Evolutionary conservation across 441 rosid species (phyloP), one percentile per base, ranked within the genome.

Genomic region (Corymbia citriodora): DNA sequence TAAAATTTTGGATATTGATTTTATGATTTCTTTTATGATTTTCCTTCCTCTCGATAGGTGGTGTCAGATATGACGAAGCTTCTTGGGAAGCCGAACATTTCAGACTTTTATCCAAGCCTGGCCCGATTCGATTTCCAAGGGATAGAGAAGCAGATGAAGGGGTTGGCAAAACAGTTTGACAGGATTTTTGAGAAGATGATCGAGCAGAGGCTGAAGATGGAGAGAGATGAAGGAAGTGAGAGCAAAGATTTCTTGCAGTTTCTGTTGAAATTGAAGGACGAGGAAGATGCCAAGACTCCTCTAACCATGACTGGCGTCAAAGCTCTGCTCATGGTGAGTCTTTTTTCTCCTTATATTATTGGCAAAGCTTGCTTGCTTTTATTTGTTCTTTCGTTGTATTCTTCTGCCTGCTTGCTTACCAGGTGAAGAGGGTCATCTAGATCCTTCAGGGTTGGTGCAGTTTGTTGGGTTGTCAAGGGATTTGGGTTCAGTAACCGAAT

Each of bases 71-170:
- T 89, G 40, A 88, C 90, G 23, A 90, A 12, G 48, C 17, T 93
- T 1, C 23, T 90, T 33, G 95, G 93, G 48, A 90, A 72, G 87
- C 95, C 93, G 1, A 94, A 94, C 74, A 59, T 94, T 79, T 95
- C 94, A 0, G 95, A 95, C 33, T 63, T 95, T 33, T 92, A 92
- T n/a, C 95, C 94, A 15, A 55, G 45, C 6, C 83, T 95, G 72
- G 93, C 92, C 1, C 89, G 93, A 53, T 94, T 95, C 65, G 96
- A 95, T 33, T 7, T 94, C 14, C 93, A 93, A 87, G 94, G 94
- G n/a, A 12, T 93, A 4, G 91, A 90, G 87, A 93, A 90, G 89
- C 31, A 88, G 52, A 86, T 88, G 88, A 92, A 88, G 53, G 89
- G 31, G 82, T 85, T 88, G 19, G 23, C 52, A 2, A 10, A 55